Evolutionary conservation across 345 rosid species (phyloP), one percentile per base, ranked within the genome.

Genomic region (Populus deltoides): DNA sequence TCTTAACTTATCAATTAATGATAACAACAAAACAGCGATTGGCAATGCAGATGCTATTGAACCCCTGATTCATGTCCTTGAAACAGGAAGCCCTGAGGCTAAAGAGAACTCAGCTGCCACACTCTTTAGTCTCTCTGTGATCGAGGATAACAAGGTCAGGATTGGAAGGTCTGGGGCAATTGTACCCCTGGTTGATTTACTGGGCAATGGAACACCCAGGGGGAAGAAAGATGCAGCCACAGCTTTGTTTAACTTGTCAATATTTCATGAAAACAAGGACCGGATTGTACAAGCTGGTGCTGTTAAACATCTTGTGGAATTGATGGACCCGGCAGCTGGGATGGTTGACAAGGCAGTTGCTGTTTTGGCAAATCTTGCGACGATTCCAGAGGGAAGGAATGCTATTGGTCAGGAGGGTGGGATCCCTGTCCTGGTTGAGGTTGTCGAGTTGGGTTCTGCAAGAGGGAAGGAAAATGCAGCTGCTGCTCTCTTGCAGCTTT

Each of bases 401-500:
- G 92, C 91, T n/a, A 94, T 97, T 11, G 97, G 95, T 47, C 92
- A 85, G 82, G 95, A 86, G 79, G 83, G 88, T 16, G 98, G 99
- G 33, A 90, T 97, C 69, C 90, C 92, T 1, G 87, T 90, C 68
- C 83, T 97, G 65, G 97, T 97, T n/a, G 97, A 97, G 87, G 94
- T 92, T 80, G 94, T 97, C 69, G 99, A 97, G 86, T 82, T 97
- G 81, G 98, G 98, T 57, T 97, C 98, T 73, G 83, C 88, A 1
- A 92, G 97, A 85, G 98, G 98, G 33, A 94, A 91, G 87, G 98
- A 94, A 79, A 91, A 92, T 84, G 97, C 99, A 33, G 91, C 97
- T 0, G 97, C 98, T 51, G 97, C 99, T 70, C 96, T 97, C 71
- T 81, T 92, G 83, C 96, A 90, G 75, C 91, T 97, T 68, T 94